phyloP scores from a whole-genome alignment of 164 flowering plant species.

The Liquidambar formosana region DNA sequence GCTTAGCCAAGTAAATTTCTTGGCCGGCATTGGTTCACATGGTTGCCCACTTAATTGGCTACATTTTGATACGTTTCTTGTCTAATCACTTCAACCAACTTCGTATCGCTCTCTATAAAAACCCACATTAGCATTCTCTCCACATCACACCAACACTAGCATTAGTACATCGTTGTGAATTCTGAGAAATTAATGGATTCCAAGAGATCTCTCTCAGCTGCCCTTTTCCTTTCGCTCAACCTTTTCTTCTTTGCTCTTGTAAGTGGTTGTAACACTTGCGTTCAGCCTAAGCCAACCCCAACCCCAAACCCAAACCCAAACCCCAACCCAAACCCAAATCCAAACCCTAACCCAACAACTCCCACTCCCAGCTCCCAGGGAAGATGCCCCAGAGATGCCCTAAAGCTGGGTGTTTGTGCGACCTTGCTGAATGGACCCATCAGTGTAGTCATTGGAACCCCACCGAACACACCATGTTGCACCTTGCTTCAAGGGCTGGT shows the following conservation, averaged over 20 bases:
- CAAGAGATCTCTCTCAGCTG: slow-evolving; percentile 18
- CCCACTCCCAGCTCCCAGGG: no score
- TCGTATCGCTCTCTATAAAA: no score
- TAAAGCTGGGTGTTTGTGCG: slow-evolving; percentile 44
- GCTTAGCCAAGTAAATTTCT: no score
- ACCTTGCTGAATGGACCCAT: slow-evolving; percentile 32
- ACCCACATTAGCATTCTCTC: no score
- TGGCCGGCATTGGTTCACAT: no score
- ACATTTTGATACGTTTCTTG: no score
- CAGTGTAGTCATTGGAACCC: slow-evolving; percentile 30
- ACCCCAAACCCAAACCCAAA: slow-evolving; percentile 28
- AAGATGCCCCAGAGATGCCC: slow-evolving; percentile 46
- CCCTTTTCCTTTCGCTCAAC: slow-evolving; percentile 30
- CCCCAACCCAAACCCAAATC: slow-evolving; percentile 12
- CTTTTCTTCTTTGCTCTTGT: slow-evolving; percentile 32
- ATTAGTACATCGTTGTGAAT: no score
- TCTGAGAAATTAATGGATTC: slow-evolving; percentile 33
- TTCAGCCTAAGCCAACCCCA: slow-evolving; percentile 30
- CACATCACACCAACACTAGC: no score
- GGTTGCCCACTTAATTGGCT: no score
- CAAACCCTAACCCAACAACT: no score
- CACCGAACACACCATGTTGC: slow-evolving; percentile 38
- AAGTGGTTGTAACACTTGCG: slow-evolving; percentile 33
- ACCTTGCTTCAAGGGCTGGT: slow-evolving; percentile 34
- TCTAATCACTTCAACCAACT: no score